Base-by-base conservation (phyloP, 768 basidiomycete genomes). In the Mycena belliarum region DNA sequence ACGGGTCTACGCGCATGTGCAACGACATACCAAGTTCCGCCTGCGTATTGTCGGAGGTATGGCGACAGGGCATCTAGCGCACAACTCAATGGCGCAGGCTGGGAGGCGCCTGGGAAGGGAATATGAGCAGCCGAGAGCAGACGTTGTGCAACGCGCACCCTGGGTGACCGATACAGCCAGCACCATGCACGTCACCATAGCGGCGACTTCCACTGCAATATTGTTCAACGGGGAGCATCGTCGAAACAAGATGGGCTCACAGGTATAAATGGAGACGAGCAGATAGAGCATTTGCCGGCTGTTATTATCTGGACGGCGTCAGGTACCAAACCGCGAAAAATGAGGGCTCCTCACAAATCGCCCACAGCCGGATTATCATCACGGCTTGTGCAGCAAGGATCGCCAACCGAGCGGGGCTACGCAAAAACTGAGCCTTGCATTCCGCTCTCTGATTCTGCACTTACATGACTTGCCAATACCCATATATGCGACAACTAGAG, bases 311-410 rank as follows among this genome's bases (percentile, higher is more conserved):
- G 14, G 15, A 16, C 25, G 40, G 20, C 18, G 25, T 41, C 18
- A 47, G 35, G 23, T 11, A 28, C 11, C 15, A 18, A 28, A 33
- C 12, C 2, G 14, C 26, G 20, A 1, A 21, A 12, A 6, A 32
- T 9, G 26, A 32, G 24, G 8, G n/a, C n/a, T 6, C 45, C 62
- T 12, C 37, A 63, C 62, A 63, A 9, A 63, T 63, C 6, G 62
- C 62, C 55, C 51, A 63, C 11, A 63, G 23, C 20, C 62, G 25
- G 18, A 63, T 63, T 16, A 63, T 48, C 54, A 63, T 51, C 1
- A 63, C 5, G 7, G 55, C 62, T 41, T 63, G 62, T 14, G 62
- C 62, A 2, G 35, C 52, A 29, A 63, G 50, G 25, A 63, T 57
- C 21, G 62, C 62, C 4, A 63, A 16, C 14, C 62, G 62, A 10